Evolutionary conservation across 73 alveolate species (phyloP), one percentile per base, ranked within the genome.

Genomic region (Uronychia setigera): DNA sequence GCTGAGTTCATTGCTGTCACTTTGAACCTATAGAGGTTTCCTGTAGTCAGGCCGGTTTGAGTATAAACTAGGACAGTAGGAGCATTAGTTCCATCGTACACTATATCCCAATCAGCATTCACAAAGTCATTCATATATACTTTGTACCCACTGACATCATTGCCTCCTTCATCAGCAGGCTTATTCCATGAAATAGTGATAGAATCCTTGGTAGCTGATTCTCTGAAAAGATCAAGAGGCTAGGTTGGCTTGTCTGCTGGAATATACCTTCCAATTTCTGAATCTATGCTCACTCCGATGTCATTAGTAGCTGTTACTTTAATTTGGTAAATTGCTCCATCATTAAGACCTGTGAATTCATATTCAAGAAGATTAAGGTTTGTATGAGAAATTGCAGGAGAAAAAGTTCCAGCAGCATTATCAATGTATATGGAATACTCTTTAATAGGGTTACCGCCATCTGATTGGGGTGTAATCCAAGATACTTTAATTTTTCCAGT

Each of bases 121-220:
- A 58, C 32, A 29, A 85, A 58, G 79, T 92, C 92, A 85, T 92
- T 86, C 86, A 77, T 76, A 60, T 86, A 92, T 29, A 88, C 87
- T 60, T 79, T 83, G 77, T 92, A 92, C 29, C 93, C 93, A 14
- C 58, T 83, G 46, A 92, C 82, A 0, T 34, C 78, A 0, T 89
- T 31, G 34, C 93, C 95, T 14, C 93, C 93, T 5, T 79, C 74
- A 34, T 80, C 75, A 26, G 93, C 74, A 31, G 94, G 87, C n/a
- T 85, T 85, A 79, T 67, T 88, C 94, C 93, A 92, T 26, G 87
- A 77, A 31, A 92, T 67, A 13, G 88, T 88, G 35, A 92, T 91
- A 25, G 95, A 78, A 82, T 75, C 28, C 26, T 33, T 32, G 9
- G 94, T 79, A 0, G 94, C 29, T 25, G 95, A 32, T 32, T 85